Evolutionary conservation across 2,329 filamentous ascomycete species (phyloP), one percentile per base, ranked within the genome.

Genomic region (Trichoderma lentiforme): DNA sequence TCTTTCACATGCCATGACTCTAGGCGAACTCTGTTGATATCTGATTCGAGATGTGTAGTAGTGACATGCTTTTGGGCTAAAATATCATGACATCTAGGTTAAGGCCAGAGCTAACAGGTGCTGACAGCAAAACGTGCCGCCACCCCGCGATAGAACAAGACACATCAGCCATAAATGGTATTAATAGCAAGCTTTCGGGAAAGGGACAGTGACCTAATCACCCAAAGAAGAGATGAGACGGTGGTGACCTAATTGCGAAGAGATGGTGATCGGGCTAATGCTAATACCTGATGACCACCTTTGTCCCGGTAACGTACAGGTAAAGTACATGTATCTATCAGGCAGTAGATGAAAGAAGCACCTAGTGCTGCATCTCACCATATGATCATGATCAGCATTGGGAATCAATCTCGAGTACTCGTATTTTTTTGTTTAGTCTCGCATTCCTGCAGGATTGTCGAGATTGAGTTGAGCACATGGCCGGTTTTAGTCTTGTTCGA

Each of bases 101-200:
- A 36, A 24, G n/a, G 32, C 58, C 32, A 7, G 32, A n/a, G 34
- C 56, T 36, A 36, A 32, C 12, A 30, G 30, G 9, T 14, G 24
- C 21, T n/a, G 43, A 51, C 15, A 53, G 26, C 21, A 9, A 34
- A 43, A 57, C 21, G 34, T 39, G 9, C 14, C 47, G 47, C 63
- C 9, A n/a, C 30, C 30, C 14, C 6, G 18, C 12, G 21, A 43
- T 26, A 15, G 56, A 21, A 21, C 26, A 39, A 4, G 14, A 39
- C 36, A 43, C 3, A 43, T 43, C 39, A 32, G 47, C 47, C 47
- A 53, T 53, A 8, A 4, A 11, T 32, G n/a, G n/a, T 39, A 36
- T 36, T 66, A 67, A 28, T 36, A 57, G 51, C 39, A 39, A n/a
- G 64, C 43, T 56, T 67, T 57, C 64, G 64, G 64, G 64, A 67